Evolutionary conservation across 371 early-diverging fungal species (phyloP).

Genomic region (Mucor circinelloides): DNA sequence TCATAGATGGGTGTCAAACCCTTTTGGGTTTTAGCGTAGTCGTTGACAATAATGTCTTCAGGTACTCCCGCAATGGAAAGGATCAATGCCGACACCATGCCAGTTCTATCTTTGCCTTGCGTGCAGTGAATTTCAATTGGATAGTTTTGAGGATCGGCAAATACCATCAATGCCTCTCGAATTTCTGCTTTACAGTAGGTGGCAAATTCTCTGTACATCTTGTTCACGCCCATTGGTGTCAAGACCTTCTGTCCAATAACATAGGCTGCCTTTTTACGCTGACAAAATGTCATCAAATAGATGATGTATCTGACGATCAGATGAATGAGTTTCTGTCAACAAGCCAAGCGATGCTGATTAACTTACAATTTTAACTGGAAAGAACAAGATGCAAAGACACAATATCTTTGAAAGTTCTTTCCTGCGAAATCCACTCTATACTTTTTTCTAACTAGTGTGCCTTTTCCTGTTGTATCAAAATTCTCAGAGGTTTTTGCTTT

Average conservation of each 20-base stretch:
- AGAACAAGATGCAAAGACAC: slow-evolving; percentile 39
- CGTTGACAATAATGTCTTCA: slow-evolving; percentile 59
- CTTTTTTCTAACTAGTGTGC: slow-evolving; percentile 28
- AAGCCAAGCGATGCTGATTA: background rate
- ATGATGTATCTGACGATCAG: slow-evolving; percentile 22
- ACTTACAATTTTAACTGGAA: slow-evolving; percentile 41
- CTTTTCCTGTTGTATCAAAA: slow-evolving; percentile 10
- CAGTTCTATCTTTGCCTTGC: slow-evolving; percentile 82
- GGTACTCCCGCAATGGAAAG: slow-evolving; percentile 62
- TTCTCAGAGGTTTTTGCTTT: background rate
- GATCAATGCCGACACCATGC: slow-evolving; percentile 64
- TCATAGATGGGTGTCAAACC: slow-evolving; percentile 49
- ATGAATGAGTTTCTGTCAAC: background rate
- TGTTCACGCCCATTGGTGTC: slow-evolving; percentile 58
- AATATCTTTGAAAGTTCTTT: slow-evolving; percentile 44
- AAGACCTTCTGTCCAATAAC: slow-evolving; percentile 54
- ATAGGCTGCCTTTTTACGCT: slow-evolving; percentile 49
- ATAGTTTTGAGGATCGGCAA: slow-evolving; percentile 58
- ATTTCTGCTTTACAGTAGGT: slow-evolving; percentile 59
- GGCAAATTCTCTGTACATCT: slow-evolving; percentile 63
- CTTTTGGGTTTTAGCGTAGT: slow-evolving; percentile 65
- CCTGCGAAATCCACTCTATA: slow-evolving; percentile 48
- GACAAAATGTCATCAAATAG: slow-evolving; percentile 30
- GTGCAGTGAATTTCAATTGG: slow-evolving; percentile 80
- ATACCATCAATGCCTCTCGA: slow-evolving; percentile 51